These are phyloP conservation scores for Diaporthe sp. DNA, from an alignment of 2,329 filamentous ascomycete genomes.

Conservation along the genomic window DNA sequence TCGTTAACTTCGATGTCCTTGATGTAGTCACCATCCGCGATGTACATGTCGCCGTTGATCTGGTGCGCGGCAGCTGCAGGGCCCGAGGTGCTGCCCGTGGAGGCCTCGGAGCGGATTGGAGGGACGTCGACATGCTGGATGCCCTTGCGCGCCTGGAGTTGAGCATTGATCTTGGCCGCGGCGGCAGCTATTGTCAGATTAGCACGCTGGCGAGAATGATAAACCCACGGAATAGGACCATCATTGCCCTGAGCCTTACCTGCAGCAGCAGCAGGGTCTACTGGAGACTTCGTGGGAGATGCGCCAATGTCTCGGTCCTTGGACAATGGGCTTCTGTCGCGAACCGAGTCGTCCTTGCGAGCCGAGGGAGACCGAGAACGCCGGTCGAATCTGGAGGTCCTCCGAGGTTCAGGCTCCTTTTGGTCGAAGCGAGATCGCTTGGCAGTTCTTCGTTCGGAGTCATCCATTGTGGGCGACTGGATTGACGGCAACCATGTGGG, in stretches of 20 bases:
- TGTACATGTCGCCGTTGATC: constrained; percentile 90
- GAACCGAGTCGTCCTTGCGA: constrained; percentile 75
- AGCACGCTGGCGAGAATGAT: not conserved
- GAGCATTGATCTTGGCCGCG: constrained; percentile 88
- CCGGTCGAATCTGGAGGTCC: constrained; percentile 87
- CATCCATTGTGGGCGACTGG: constrained; percentile 71
- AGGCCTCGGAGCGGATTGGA: constrained; percentile 72
- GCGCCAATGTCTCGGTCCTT: constrained; percentile 57
- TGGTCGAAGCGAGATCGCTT: constrained; percentile 97
- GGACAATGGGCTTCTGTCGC: constrained; percentile 84
- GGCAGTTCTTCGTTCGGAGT: constrained; percentile 77
- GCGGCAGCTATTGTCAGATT: constrained; percentile 76
- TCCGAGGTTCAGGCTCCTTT: constrained; percentile 84
- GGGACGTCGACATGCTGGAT: constrained; percentile 93
- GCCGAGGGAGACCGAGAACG: constrained; percentile 87
- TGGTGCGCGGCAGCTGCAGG: constrained; percentile 65
- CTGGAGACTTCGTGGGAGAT: constrained; percentile 63
- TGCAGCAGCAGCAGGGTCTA: constrained; percentile 83
- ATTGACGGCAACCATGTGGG: constrained; percentile 10
- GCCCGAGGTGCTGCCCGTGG: constrained; percentile 51
- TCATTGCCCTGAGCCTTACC: constrained; percentile 63
- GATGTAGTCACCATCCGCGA: constrained; percentile 97
- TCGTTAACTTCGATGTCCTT: constrained; percentile 99
- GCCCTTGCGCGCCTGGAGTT: constrained; percentile 87
- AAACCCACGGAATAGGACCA: not conserved